Evolutionary conservation across 768 basidiomycete species (phyloP), one percentile per base, ranked within the genome.

Genomic region (Infundibulicybe gibba): DNA sequence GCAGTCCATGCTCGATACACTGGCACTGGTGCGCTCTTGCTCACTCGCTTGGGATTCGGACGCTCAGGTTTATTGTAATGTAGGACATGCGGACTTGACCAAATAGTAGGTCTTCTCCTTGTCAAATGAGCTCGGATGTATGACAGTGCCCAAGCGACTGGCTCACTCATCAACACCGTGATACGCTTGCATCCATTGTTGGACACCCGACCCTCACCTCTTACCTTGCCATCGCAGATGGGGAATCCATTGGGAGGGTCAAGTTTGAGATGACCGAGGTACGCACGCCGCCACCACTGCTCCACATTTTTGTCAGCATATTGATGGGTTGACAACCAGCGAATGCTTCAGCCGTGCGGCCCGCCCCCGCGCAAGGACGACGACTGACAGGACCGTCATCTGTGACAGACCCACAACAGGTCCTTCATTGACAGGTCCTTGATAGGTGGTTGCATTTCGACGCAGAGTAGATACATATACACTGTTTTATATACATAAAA

Each of bases 231-330:
- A 83, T 98, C 57, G 94, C 94, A 12, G 95, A 99, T 54, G 92
- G 93, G 2, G 94, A 97, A 65, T 77, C 90, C n/a, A 81, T 86
- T 45, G 97, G 90, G 8, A 72, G 97, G 37, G 73, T 85, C 2
- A 92, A 81, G 61, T 97, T 97, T 60, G 95, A 99, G 70, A 87
- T 97, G 85, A 85, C 90, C 0, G 94, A 98, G 87, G 95, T 94
- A 49, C 15, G 68, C 62, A 33, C 32, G 37, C 11, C 43, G 19
- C 51, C 38, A 47, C 45, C 39, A 25, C 8, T 8, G 8, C 8
- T 25, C 25, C 25, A 25, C 25, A 25, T 25, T 8, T 40, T 42
- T 44, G 48, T 41, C 45, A 34, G 25, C 20, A 37, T 12, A 40
- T 49, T 40, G 45, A 48, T 34, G 43, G 41, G 42, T 45, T 41